Conservation (phyloP, 2,329 filamentous ascomycete genomes). For the Ascosphaera pollenicola region DNA sequence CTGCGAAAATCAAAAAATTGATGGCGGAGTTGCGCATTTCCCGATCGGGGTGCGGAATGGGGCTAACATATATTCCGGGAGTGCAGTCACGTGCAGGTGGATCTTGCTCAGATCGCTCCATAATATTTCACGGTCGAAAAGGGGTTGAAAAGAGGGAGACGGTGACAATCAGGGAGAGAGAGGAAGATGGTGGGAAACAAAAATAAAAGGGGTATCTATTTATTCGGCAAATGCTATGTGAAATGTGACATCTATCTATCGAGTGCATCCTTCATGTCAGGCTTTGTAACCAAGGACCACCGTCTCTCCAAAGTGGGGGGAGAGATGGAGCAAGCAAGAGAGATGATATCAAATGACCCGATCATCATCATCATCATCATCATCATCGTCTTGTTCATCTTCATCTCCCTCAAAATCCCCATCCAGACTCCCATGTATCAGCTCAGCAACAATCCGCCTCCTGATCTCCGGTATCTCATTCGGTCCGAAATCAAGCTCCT, state of each 20-base stretch:
- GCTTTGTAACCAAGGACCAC: too few species aligned
- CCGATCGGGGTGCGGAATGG: not conserved
- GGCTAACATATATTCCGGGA: not conserved
- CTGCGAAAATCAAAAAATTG: not conserved
- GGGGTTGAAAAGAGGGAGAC: too few species aligned
- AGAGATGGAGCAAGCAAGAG: too few species aligned
- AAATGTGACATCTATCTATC: too few species aligned
- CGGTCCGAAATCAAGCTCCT: conserved; percentile 20
- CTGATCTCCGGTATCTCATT: conserved; percentile 19
- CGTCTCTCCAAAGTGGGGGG: too few species aligned
- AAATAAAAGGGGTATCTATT: too few species aligned
- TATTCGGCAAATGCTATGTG: too few species aligned
- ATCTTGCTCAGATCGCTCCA: not conserved
- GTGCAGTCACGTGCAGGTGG: not conserved
- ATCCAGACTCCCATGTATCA: conserved; percentile 22
- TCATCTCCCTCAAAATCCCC: conserved; percentile 16
- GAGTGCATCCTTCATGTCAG: too few species aligned
- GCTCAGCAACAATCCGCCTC: conserved; percentile 25
- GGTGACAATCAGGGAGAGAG: too few species aligned
- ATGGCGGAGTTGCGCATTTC: not conserved
- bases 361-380: not conserved
- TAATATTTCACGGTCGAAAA: too few species aligned
- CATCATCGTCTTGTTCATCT: not conserved
- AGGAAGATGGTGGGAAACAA: too few species aligned
- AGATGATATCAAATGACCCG: not conserved